Evolutionary conservation across 768 basidiomycete genomes (phyloP), one percentile per base, ranked within the genome.

Genomic region (Leucogyrophana mollusca): DNA sequence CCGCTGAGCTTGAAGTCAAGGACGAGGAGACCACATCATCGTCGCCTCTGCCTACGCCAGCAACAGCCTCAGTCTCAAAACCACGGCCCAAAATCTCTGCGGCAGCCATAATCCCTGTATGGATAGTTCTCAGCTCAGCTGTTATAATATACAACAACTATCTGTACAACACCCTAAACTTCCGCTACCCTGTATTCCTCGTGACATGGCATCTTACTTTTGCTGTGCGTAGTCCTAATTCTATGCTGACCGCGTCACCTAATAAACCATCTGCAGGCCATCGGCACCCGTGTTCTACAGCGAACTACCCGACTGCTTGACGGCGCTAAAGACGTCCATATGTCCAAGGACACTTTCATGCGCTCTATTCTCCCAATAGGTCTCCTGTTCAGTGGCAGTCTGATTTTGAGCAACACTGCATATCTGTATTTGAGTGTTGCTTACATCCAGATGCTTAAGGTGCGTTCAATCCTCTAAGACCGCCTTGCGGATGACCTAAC

Each of bases 61-160:
- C 72, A 36, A 73, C 78, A 0, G 64, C 77, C 17, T 54, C 74
- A 3, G 49, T 67, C 8, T 66, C 74, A 17, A 58, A 65, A 2
- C 61, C 67, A 8, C 80, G 78, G 45, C 54, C 72, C n/a, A 80
- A 77, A 58, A 65, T 88, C 22, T 78, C 87, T 10, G 77, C 87
- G 1, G 60, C 82, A 1, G 69, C 77, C 46, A 89, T 94, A 59
- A 90, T 96, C 46, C 94, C 91, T 21, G 72, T 95, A 46, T 98
- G 95, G 95, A 97, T 96, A 59, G 70, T 81, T 16, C 85, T 95
- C 56, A 88, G 85, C 53, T 91, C 92, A 20, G 64, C 82, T 7
- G 94, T 97, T 62, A 97, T 97, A 70, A 83, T 96, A 49, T 96
- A 97, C 81, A 96, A 96, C 79, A 95, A 93, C 66, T 84, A 84